Base-by-base conservation (phyloP, 2,329 filamentous ascomycete genomes). In the Trichophyton benhamiae region DNA sequence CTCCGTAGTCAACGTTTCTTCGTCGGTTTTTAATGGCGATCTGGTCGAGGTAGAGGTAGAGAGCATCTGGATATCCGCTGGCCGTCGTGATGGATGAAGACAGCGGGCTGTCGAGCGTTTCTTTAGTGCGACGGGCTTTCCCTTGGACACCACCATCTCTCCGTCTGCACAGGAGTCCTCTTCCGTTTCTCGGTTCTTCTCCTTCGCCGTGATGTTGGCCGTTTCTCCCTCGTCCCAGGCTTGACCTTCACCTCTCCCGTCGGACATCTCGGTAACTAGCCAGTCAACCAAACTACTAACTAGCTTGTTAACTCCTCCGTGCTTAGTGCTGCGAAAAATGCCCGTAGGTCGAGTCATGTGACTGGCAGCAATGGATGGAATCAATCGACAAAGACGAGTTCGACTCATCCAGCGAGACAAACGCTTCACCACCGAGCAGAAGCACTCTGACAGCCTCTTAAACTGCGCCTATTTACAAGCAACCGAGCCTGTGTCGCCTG, bases 41-140 rank as follows among this genome's bases (percentile, higher is more conserved):
- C 33, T 27, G 57, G 49, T 25, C n/a, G 27, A 6, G 25, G 49
- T 11, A 30, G 49, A 53, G 22, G 25, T 20, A n/a, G 27, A n/a
- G 49, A 17, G 58, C 15, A 65, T 15, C 38, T 65, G 60, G 33
- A 65, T 49, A n/a, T 64, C 63, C 58, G 65, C 65, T 9, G 38
- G 8, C 20, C 36, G 57, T 2, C 53, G 53, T 33, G 60, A 61
- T 44, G 65, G 62, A 36, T 63, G 60, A 15, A 63, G 57, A 33
- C 59, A 44, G 48, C 52, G 38, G 8, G 57, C 60, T 15, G 25
- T 41, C 36, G n/a, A 44, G 3, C 11, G 49, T 25, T 30, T 53
- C 49, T 30, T 30, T 3, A 53, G 17, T 13, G 9, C 44, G 8
- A 48, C 17, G 1, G 44, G n/a, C 8, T 48, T 53, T 25, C 27